Percentiles rank a stretch among this genome's conserved stretches.
Conservation (phyloP, 1,284 basidiomycete species). For the Cryptococcus neoformans region DNA sequence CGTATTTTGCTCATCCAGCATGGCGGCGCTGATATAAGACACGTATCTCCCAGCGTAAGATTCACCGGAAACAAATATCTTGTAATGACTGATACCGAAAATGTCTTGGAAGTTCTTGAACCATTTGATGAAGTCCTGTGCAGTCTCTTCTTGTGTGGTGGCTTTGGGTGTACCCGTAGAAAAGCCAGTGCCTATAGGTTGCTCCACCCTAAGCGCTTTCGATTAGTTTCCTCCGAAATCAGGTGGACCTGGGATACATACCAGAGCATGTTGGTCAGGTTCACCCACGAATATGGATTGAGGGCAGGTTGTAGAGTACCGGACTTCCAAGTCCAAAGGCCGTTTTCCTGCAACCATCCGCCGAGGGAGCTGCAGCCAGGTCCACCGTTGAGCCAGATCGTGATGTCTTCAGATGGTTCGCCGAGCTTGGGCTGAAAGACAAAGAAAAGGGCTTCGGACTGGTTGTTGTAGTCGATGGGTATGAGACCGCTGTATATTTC, state of each 20-base stretch:
- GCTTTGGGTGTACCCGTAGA: slow-evolving; percentile 68
- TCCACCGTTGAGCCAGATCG: slow-evolving; percentile 26
- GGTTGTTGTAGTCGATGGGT: slow-evolving; percentile 16
- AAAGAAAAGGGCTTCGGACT: slow-evolving; percentile 16
- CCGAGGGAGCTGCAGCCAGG: slow-evolving; percentile 66
- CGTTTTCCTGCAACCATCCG: slow-evolving; percentile 76
- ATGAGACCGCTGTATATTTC: slow-evolving; percentile 27
- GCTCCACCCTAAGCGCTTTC: slow-evolving; percentile 50
- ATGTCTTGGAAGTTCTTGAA: slow-evolving; percentile 20
- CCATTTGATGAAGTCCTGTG: slow-evolving; percentile 32
- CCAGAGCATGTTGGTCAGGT: slow-evolving; percentile 53
- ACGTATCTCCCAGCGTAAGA: slow-evolving; percentile 50
- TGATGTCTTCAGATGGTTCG: slow-evolving; percentile 28
- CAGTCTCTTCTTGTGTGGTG: slow-evolving; percentile 43
- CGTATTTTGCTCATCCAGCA: slow-evolving; percentile 23
- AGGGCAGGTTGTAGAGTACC: slow-evolving; percentile 63
- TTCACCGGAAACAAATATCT: slow-evolving; percentile 36
- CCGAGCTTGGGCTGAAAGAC: slow-evolving; percentile 20
- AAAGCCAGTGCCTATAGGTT: slow-evolving; percentile 79
- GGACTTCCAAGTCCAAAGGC: slow-evolving; percentile 66
- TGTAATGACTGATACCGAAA: slow-evolving; percentile 22
- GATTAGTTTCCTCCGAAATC: background rate
- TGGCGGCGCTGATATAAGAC: slow-evolving; percentile 45
- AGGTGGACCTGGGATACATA: background rate
- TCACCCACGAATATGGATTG: slow-evolving; percentile 77